Percentiles rank a stretch among this genome's conserved stretches.
These are phyloP conservation scores for Taphrina pruni DNA, from an alignment of 1,139 yeast species.

Conservation along the genomic window DNA sequence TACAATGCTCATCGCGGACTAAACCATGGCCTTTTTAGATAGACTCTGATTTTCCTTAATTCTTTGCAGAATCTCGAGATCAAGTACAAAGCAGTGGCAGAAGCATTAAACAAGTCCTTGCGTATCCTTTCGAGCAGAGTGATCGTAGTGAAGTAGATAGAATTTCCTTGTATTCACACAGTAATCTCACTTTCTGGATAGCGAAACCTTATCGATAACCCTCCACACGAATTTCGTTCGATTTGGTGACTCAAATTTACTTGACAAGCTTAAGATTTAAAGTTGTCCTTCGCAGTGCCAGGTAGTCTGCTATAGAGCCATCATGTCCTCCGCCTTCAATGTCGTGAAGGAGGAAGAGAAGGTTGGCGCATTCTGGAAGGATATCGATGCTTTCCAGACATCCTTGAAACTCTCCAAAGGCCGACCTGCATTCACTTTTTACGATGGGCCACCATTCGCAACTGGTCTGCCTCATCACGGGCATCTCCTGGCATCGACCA, in stretches of 20 bases:
- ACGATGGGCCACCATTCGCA: constrained; percentile 99
- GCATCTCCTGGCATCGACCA: constrained; percentile 92
- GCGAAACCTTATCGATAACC: constrained; percentile 11
- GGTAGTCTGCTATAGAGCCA: neutral
- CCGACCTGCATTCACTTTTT: constrained; percentile 86
- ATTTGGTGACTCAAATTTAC: neutral
- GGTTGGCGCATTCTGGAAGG: constrained; percentile 80
- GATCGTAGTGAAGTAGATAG: too few species aligned
- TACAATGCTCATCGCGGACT: too few species aligned
- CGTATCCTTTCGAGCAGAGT: too few species aligned
- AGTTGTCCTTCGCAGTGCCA: neutral
- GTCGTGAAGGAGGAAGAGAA: constrained; percentile 90
- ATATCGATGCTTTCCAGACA: constrained; percentile 88
- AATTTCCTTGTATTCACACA: neutral
- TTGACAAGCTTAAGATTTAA: neutral
- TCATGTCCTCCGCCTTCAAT: constrained; percentile 51
- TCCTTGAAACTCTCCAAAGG: constrained; percentile 83
- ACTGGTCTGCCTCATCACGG: constrained; percentile 96
- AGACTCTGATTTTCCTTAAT: too few species aligned
- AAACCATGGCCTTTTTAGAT: too few species aligned
- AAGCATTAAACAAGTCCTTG: too few species aligned
- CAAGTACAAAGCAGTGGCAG: too few species aligned
- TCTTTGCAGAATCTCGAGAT: too few species aligned
- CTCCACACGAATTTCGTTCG: constrained; percentile 14
- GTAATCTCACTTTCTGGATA: neutral